A percentile compares a stretch with the other conserved stretches of the same genome.
Conservation (phyloP, 2,329 filamentous ascomycete species). For the Aplosporella prunicola region DNA sequence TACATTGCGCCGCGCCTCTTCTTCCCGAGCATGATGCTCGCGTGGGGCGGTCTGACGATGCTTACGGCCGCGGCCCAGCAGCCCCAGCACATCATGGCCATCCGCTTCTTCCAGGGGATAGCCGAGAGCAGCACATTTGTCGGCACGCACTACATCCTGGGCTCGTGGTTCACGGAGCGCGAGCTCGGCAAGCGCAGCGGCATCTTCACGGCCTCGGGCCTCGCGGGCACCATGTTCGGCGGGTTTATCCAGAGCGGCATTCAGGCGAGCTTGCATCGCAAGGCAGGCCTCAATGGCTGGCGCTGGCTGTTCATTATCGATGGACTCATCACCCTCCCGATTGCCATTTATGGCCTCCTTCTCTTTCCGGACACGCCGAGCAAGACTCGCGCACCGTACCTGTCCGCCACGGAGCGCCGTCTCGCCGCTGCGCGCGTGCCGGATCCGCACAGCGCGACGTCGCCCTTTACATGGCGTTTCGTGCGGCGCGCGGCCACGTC, state of each 20-base stretch:
- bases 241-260: conserved; percentile 53
- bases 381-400: conserved; percentile 35
- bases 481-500: conserved; percentile 47
- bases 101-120: conserved; percentile 46
- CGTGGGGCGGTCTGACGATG: conserved; percentile 58
- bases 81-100: conserved; percentile 49
- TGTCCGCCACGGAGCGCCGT: conserved; percentile 31
- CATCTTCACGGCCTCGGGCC: conserved; percentile 51
- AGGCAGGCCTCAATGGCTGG: conserved; percentile 46
- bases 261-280: conserved; percentile 36
- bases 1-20: conserved; percentile 54
- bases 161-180: conserved; percentile 51
- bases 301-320: conserved; percentile 40
- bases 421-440: conserved; percentile 39
- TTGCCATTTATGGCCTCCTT: conserved; percentile 46
- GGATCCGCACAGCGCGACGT: conserved; percentile 34
- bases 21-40: conserved; percentile 54
- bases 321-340: conserved; percentile 47
- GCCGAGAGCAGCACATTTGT: conserved; percentile 50
- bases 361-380: conserved; percentile 37
- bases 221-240: conserved; percentile 53
- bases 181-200: conserved; percentile 54
- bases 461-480: conserved; percentile 42
- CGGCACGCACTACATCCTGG: conserved; percentile 50
- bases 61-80: conserved; percentile 44